Evolutionary conservation across 768 basidiomycete genomes (phyloP), one percentile per base, ranked within the genome.

Genomic region (Collybia sordida): DNA sequence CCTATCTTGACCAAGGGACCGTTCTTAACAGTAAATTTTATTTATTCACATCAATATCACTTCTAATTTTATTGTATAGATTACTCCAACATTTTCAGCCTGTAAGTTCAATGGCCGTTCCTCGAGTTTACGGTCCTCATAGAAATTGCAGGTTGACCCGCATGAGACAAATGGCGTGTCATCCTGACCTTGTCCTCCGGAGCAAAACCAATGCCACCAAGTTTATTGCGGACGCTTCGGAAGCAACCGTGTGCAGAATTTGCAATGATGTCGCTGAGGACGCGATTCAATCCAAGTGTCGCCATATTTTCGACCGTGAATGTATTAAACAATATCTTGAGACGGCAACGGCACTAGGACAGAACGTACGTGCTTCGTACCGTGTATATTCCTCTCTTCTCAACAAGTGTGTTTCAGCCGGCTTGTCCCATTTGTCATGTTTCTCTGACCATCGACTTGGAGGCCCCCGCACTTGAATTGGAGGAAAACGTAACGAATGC

Each of bases 201-300:
- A 90, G 88, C 73, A 94, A 88, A 72, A 88, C 78, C 19, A 93
- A 90, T 50, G 79, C 82, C 1, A 73, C 73, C 9, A 72, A 75
- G 40, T 90, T 91, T 59, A 64, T 74, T 6, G 64, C 65, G 23
- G 80, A 83, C 17, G 80, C 86, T 24, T 63, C 74, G 4, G 80
- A 77, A 64, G 86, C 86, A 2, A 88, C 90, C 0, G 81, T 98
- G 6, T 99, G 97, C 63, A 80, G 97, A 47, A 71, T 99, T n/a
- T 99, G 97, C 69, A 92, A 93, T 59, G 97, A 99, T 58, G 77
- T 97, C 35, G 96, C 93, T 0, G 97, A 99, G 69, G 97, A 99
- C 61, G 93, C 97, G 3, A 98, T 99, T 54, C 85, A 92, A 62
- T 86, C 93, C 21, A 90, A 85, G 58, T 99, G 97, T 63, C 83